A percentile compares a stretch with the other conserved stretches of the same genome.
Conservation (phyloP, 2,329 filamentous ascomycete genomes). For the Talaromyces pinophilus region DNA sequence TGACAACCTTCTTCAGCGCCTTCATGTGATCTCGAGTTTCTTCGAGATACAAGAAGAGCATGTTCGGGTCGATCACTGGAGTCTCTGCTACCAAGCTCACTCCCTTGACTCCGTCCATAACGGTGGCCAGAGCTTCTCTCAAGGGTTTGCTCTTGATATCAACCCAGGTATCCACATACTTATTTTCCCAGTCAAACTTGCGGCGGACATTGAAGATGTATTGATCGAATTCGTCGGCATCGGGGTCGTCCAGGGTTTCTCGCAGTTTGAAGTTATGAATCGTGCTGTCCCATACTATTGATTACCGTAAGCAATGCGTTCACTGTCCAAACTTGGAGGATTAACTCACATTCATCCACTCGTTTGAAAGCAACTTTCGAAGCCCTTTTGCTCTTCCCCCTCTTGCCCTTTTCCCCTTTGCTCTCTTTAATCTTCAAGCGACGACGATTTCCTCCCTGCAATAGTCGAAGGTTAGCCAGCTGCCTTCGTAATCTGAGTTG, state of each 20-base stretch:
- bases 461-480: conserved; percentile 29
- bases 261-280: conserved; percentile 68
- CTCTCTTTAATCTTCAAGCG: conserved; percentile 25
- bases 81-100: conserved; percentile 78
- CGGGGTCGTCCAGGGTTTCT: conserved; percentile 66
- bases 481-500: conserved; percentile 28
- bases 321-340: neutral
- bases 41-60: conserved; percentile 74
- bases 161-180: conserved; percentile 71
- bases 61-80: conserved; percentile 70
- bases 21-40: conserved; percentile 68
- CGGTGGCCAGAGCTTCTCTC: conserved; percentile 67
- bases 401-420: conserved; percentile 32
- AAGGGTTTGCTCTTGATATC: conserved; percentile 84
- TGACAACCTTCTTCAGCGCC: conserved; percentile 64
- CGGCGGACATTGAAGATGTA: conserved; percentile 82
- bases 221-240: conserved; percentile 68
- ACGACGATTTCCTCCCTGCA: conserved; percentile 27
- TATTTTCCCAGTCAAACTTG: conserved; percentile 81
- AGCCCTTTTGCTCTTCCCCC: conserved; percentile 47
- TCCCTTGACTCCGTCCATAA: conserved; percentile 75
- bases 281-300: conserved; percentile 53
- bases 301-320: conserved; percentile 5
- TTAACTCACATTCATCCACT: conserved; percentile 58
- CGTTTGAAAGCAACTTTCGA: conserved; percentile 68